A percentile compares a stretch with the other conserved stretches of the same genome.
Conservation (phyloP, 2,329 filamentous ascomycete species). For the Leptographium galeiforme region DNA sequence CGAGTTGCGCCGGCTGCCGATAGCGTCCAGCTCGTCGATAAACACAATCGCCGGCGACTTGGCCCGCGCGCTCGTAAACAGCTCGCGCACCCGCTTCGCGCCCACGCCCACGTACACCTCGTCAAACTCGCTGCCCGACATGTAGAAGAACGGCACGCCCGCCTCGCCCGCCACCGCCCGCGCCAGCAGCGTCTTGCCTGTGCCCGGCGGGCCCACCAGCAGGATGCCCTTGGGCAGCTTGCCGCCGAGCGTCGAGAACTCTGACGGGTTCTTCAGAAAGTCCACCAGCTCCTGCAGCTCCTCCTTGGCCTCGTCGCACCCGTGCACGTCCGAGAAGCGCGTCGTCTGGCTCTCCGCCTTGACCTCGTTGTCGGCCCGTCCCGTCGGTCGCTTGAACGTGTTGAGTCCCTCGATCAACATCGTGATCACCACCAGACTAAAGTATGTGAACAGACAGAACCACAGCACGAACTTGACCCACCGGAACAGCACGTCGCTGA, state of each 20-base stretch:
- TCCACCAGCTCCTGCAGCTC: slow-evolving; percentile 95
- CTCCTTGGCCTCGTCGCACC: slow-evolving; percentile 96
- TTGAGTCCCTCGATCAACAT: slow-evolving; percentile 73
- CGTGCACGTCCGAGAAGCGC: slow-evolving; percentile 86
- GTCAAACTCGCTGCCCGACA: slow-evolving; percentile 98
- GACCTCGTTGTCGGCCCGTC: slow-evolving; percentile 60
- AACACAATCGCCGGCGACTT: slow-evolving; percentile 50
- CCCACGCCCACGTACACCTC: slow-evolving; percentile 91
- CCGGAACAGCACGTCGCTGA: slow-evolving; percentile 67
- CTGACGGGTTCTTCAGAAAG: slow-evolving; percentile 84
- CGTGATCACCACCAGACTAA: slow-evolving; percentile 65
- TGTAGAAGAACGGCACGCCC: slow-evolving; percentile 98
- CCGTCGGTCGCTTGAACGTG: slow-evolving; percentile 64
- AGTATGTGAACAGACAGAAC: slow-evolving; percentile 67
- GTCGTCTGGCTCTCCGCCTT: slow-evolving; percentile 88
- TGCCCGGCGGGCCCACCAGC: slow-evolving; percentile 88
- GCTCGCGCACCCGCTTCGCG: slow-evolving; percentile 64
- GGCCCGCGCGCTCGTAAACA: slow-evolving; percentile 21
- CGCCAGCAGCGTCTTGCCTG: slow-evolving; percentile 90
- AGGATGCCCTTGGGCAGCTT: slow-evolving; percentile 96
- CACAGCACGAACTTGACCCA: slow-evolving; percentile 79
- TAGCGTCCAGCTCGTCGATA: slow-evolving; percentile 84
- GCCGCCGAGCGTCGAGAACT: slow-evolving; percentile 85
- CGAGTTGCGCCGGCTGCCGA: slow-evolving; percentile 86
- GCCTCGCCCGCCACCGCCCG: slow-evolving; percentile 93